phyloP scores from a whole-genome alignment of 163 green algal genomes.

The Volvox carteri region DNA sequence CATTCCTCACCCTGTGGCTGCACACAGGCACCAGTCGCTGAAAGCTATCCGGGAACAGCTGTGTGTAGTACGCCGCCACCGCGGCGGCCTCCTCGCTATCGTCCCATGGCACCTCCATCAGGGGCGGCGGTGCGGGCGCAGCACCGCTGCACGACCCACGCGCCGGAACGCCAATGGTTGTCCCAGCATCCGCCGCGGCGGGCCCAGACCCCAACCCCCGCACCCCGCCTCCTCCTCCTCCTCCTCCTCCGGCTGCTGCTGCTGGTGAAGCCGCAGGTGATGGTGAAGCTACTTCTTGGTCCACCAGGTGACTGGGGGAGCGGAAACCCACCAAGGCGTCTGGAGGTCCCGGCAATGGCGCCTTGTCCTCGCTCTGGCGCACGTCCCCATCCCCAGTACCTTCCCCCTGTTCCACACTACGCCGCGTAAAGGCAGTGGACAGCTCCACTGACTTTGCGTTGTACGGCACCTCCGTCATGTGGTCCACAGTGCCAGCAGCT shows the following conservation, averaged over 20 bases:
- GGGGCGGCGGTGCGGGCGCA: not conserved
- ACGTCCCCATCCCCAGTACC: no score
- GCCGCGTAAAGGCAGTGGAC: not conserved
- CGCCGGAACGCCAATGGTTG: not conserved
- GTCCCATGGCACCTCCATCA: slow-evolving; percentile 31
- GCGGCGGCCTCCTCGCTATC: slow-evolving; percentile 48
- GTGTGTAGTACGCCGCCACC: slow-evolving; percentile 34
- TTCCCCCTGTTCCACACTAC: no score
- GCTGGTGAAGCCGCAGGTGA: no score
- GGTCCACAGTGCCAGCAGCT: not conserved
- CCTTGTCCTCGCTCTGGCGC: no score
- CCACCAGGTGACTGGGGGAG: no score
- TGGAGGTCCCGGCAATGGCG: no score
- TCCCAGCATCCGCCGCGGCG: no score
- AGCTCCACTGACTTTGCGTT: not conserved
- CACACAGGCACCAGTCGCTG: slow-evolving; percentile 50
- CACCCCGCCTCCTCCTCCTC: not conserved
- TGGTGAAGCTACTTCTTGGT: no score
- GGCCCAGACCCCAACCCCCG: no score
- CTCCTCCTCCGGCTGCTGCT: not conserved
- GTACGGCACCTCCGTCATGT: not conserved
- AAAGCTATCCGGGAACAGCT: slow-evolving; percentile 49
- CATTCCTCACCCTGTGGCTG: slow-evolving; percentile 50
- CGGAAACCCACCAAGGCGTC: no score
- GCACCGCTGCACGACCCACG: slow-evolving; percentile 1